These are phyloP conservation scores for Pyrus hybrid DNA, from an alignment of 331 rosid genomes.

Conservation along the genomic window DNA sequence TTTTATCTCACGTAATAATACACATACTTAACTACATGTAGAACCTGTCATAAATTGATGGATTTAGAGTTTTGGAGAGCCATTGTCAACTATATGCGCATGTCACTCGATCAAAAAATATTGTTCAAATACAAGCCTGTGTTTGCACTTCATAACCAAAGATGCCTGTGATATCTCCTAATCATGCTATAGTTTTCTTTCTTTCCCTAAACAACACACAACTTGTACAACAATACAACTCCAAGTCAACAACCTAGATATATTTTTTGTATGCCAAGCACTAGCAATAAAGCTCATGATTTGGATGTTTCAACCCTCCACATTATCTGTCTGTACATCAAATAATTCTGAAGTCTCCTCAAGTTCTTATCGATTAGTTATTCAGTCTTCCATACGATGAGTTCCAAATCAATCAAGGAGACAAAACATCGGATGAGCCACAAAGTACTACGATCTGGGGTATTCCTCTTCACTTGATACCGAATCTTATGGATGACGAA, in stretches of 20 bases:
- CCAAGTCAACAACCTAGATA: neutral
- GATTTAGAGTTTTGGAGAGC: neutral
- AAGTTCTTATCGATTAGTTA: too few species aligned
- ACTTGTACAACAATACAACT: neutral
- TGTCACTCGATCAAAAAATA: neutral
- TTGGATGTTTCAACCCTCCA: too few species aligned
- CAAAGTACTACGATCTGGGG: rapidly evolving
- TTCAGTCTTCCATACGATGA: too few species aligned
- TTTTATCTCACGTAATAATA: too few species aligned
- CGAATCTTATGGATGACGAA: too few species aligned
- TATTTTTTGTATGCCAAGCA: neutral
- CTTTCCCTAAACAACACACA: neutral
- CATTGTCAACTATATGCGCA: neutral
- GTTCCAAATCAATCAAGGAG: too few species aligned
- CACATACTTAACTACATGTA: neutral
- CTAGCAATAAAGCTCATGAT: neutral
- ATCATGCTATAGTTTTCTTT: neutral
- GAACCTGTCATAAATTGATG: neutral
- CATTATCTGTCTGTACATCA: too few species aligned
- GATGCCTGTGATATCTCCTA: neutral
- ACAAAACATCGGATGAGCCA: too few species aligned
- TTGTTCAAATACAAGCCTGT: neutral
- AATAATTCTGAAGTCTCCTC: too few species aligned
- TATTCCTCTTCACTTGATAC: too few species aligned
- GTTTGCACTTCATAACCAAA: neutral